Percentiles rank a stretch among this genome's conserved stretches.
These are phyloP conservation scores for Tuber brumale DNA, from an alignment of 495 filamentous ascomycete species.

Conservation along the genomic window DNA sequence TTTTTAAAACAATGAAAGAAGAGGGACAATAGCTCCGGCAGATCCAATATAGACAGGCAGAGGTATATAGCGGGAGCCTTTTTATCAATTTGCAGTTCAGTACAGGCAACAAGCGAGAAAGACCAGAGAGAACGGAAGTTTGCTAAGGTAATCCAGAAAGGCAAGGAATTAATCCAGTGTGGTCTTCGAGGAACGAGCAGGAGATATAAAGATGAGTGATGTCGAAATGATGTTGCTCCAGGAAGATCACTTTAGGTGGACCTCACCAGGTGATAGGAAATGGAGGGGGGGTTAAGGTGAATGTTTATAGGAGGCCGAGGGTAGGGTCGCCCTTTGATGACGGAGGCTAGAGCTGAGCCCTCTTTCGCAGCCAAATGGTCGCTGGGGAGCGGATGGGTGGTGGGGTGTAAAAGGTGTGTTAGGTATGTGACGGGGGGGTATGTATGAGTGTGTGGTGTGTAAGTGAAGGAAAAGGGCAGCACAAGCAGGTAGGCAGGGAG, in stretches of 20 bases:
- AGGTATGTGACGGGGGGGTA: neutral
- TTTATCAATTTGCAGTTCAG: constrained; percentile 1
- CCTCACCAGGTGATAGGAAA: constrained; percentile 35
- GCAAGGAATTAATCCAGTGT: constrained; percentile 22
- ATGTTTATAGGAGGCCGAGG: constrained; percentile 40
- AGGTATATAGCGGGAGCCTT: neutral
- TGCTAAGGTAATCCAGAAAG: neutral
- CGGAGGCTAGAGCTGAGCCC: constrained; percentile 39
- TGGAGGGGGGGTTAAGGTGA: constrained; percentile 29
- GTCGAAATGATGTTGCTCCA: constrained; percentile 39
- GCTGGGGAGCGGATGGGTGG: neutral
- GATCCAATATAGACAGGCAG: neutral
- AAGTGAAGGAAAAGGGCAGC: constrained; percentile 1
- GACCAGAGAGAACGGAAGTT: neutral
- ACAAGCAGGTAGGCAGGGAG: neutral
- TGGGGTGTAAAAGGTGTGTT: neutral
- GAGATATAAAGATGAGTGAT: constrained; percentile 41
- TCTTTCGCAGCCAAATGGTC: constrained; percentile 16
- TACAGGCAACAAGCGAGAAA: neutral
- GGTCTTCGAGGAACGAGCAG: constrained; percentile 32
- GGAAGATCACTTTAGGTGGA: constrained; percentile 33
- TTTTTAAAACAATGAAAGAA: constrained; percentile 16
- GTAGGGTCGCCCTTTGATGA: constrained; percentile 31
- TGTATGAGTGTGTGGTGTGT: constrained; percentile 1
- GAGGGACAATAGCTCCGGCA: constrained; percentile 7